A percentile compares a stretch with the other conserved stretches of the same genome.
These are phyloP conservation scores for Dicorynia guianensis DNA, from an alignment of 306 rosid species.

Conservation along the genomic window DNA sequence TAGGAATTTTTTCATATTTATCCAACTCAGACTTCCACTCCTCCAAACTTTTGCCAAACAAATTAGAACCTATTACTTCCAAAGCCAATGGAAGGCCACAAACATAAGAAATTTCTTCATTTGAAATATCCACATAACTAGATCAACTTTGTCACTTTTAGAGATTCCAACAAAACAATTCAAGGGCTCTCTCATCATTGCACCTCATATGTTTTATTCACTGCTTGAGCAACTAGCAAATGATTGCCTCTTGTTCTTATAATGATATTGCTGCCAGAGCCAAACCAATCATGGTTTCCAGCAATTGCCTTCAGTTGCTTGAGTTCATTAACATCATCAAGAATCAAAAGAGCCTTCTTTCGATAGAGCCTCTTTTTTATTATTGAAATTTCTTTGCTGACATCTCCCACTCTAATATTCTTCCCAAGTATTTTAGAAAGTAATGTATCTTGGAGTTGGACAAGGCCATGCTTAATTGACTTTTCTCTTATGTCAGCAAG, in stretches of 20 bases:
- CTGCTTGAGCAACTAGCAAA: slow-evolving; percentile 1
- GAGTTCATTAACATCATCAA: slow-evolving; percentile 33
- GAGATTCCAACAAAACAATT: slow-evolving; percentile 34
- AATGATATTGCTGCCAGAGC: slow-evolving; percentile 38
- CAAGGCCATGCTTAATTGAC: slow-evolving; percentile 8
- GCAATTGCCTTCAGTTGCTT: slow-evolving; percentile 17
- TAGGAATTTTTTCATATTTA: neutral
- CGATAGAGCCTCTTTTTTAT: slow-evolving; percentile 20
- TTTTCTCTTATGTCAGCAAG: slow-evolving; percentile 30
- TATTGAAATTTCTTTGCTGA: neutral
- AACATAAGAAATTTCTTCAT: neutral
- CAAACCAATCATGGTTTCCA: slow-evolving; percentile 35
- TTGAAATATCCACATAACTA: neutral
- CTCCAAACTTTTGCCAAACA: neutral
- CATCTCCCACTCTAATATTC: slow-evolving; percentile 15
- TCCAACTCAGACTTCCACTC: slow-evolving; percentile 26
- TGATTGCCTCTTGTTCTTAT: slow-evolving; percentile 39
- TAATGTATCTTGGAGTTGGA: slow-evolving; percentile 35
- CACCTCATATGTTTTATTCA: slow-evolving; percentile 12
- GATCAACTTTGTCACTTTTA: neutral
- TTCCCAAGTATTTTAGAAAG: slow-evolving; percentile 8
- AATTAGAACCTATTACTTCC: slow-evolving; percentile 37
- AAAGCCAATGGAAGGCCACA: slow-evolving; percentile 39
- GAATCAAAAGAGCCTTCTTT: slow-evolving; percentile 35
- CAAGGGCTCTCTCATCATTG: neutral